Evolutionary conservation across 1,139 yeast genomes (phyloP).

Genomic region (Suhomyces ambrosiae): DNA sequence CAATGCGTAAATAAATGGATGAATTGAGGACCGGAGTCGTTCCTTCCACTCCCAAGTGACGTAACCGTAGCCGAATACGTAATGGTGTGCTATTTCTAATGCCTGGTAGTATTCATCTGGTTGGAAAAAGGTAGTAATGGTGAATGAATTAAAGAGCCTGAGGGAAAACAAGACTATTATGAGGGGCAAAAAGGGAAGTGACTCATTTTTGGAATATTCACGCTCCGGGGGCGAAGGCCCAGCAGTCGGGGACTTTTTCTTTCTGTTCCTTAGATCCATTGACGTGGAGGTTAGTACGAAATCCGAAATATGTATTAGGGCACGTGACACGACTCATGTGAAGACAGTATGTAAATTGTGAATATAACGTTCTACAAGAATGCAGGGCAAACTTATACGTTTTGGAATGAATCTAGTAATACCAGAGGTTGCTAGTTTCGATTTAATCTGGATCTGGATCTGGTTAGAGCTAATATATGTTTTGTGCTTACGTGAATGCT

Average conservation of each 20-base stretch:
- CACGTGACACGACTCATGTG: neutral
- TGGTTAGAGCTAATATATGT: no score
- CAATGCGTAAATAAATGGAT: constrained; percentile 69
- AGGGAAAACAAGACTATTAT: constrained; percentile 15
- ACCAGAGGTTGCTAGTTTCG: no score
- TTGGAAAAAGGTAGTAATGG: constrained; percentile 79
- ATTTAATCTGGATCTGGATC: no score
- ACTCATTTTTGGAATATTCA: neutral
- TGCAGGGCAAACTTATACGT: no score
- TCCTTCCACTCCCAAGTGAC: constrained; percentile 94
- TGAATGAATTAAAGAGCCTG: constrained; percentile 64
- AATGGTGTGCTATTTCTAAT: constrained; percentile 84
- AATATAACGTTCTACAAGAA: no score
- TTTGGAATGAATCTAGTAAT: no score
- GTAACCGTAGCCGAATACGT: constrained; percentile 78
- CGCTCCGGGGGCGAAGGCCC: no score
- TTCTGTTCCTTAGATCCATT: neutral
- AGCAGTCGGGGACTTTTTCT: neutral
- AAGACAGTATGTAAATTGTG: no score
- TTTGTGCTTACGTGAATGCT: neutral
- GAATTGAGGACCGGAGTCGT: constrained; percentile 74
- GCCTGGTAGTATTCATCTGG: constrained; percentile 96
- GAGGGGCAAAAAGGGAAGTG: neutral
- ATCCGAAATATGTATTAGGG: no score
- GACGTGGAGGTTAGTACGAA: neutral